Base-by-base conservation (phyloP, 2,329 filamentous ascomycete genomes). In the Curvularia sp. region DNA sequence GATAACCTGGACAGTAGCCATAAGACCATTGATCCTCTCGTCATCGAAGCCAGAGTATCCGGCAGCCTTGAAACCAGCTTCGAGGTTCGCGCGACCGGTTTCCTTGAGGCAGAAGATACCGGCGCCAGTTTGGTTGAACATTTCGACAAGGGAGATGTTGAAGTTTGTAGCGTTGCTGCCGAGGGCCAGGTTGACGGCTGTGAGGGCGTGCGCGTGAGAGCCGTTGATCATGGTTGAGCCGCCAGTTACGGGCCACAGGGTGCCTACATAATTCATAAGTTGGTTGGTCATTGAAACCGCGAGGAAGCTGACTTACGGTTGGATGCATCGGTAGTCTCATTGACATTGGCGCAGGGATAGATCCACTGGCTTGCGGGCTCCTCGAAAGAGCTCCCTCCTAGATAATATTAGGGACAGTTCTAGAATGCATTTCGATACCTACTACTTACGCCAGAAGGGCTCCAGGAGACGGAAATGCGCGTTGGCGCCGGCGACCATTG, bases 111-210 rank as follows among this genome's bases (percentile, higher is more conserved):
- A 83, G 51, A 82, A 79, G 0, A 79, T 77, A 5, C 81, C 81
- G 12, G 79, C 78, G n/a, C 77, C 78, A 0, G 81, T 83, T 68
- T 82, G 79, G 65, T 83, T 83, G 70, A 82, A 81, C 42, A 72
- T 67, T 18, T 72, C 66, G 4, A 81, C 70, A 15, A 83, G 73
- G 15, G 71, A 72, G 62, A 82, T 78, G 65, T 83, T 82, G 73
- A 82, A 81, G 54, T 70, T 68, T 15, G 80, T 78, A 4, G 77
- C 76, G 49, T 75, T 75, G 42, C 62, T 65, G 53, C 74, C 80
- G 43, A 83, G 64, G 5, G 78, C 81, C 4, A 83, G 73, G 64
- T 83, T 83, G 46, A 83, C 74, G 53, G 79, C 80, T 2, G 81
- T 82, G 28, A 81, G 74, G 2, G 81, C 79, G 64, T 73, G 79